These are phyloP conservation scores for Nyctanthes arbortristis DNA, from an alignment of 257 asterid species.

Conservation along the genomic window DNA sequence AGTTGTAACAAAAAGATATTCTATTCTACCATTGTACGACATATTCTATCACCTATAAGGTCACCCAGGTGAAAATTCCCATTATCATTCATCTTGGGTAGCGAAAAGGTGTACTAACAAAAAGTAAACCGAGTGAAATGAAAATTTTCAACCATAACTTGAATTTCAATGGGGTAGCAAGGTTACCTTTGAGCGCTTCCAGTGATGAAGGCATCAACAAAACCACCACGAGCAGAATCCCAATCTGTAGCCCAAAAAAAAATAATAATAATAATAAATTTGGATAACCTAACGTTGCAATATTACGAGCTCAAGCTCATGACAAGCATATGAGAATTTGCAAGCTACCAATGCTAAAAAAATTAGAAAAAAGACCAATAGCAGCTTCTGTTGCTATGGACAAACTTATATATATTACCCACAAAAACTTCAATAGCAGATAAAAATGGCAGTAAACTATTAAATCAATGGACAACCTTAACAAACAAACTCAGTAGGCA, in stretches of 20 bases:
- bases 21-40: too few species aligned
- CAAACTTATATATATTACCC: background rate
- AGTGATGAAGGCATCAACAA: conserved; percentile 51
- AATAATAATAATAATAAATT: too few species aligned
- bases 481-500: background rate
- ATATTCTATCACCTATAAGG: conserved; percentile 10
- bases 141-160: conserved; percentile 12
- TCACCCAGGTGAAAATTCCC: conserved; percentile 1
- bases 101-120: conserved; percentile 4
- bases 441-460: background rate
- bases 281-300: background rate
- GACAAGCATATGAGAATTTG: background rate
- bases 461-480: background rate
- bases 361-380: conserved; percentile 1
- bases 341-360: background rate
- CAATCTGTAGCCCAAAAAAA: conserved; percentile 64
- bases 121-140: background rate
- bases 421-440: background rate
- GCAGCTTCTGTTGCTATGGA: background rate
- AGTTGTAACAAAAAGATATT: conserved; percentile 15
- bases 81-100: background rate
- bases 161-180: conserved; percentile 13
- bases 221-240: conserved; percentile 81
- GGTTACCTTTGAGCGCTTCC: conserved; percentile 73
- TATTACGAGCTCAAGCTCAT: background rate